These are phyloP conservation scores for Arthrinium puccinioides DNA, from an alignment of 2,329 filamentous ascomycete genomes.

Conservation along the genomic window DNA sequence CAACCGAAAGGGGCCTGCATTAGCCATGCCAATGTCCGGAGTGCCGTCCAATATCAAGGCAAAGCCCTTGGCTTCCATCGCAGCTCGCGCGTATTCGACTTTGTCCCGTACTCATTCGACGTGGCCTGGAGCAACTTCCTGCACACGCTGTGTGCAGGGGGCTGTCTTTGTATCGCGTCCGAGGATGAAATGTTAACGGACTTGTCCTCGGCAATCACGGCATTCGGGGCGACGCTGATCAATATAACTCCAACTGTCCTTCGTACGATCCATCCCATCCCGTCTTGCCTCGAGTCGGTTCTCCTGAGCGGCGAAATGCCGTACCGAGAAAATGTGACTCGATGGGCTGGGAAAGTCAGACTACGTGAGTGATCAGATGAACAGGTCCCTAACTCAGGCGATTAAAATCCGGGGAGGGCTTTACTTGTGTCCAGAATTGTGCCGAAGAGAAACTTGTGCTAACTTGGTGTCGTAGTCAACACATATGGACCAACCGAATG, in stretches of 20 bases:
- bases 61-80: conserved; percentile 5
- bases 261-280: background rate
- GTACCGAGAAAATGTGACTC: background rate
- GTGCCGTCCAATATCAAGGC: conserved; percentile 8
- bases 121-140: conserved; percentile 27
- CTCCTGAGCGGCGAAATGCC: background rate
- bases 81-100: conserved; percentile 11
- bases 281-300: background rate
- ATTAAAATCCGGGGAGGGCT: too few species aligned
- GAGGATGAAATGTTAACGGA: conserved; percentile 24
- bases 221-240: conserved; percentile 6
- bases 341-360: background rate
- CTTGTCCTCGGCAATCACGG: conserved; percentile 8
- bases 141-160: conserved; percentile 19
- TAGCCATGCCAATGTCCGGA: conserved; percentile 8
- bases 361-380: background rate
- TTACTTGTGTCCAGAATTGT: too few species aligned
- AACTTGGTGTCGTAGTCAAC: conserved; percentile 19
- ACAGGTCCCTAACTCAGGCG: too few species aligned
- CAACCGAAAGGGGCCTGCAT: conserved; percentile 2
- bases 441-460: too few species aligned
- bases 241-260: conserved; percentile 5
- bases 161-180: conserved; percentile 24
- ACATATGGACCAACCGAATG: conserved; percentile 1
- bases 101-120: conserved; percentile 27